These are phyloP conservation scores for Plectosphaerella cucumerina DNA, from an alignment of 2,329 filamentous ascomycete genomes.

Conservation along the genomic window DNA sequence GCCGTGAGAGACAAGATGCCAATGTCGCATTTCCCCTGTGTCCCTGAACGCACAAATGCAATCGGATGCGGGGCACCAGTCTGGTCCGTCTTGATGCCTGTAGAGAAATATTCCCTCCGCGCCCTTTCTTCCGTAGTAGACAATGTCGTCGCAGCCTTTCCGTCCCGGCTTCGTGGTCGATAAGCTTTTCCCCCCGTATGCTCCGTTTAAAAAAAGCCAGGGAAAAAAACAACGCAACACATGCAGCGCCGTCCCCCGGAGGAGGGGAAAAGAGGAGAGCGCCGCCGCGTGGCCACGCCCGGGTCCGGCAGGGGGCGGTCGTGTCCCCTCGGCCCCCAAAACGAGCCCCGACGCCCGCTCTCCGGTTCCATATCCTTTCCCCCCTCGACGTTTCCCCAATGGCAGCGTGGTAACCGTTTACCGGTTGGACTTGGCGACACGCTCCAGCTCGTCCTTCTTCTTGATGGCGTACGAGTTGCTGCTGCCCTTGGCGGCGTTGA, in stretches of 20 bases:
- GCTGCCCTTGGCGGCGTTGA: slow-evolving; percentile 99
- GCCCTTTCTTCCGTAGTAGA: slow-evolving; percentile 3
- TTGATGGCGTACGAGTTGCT: slow-evolving; percentile 99
- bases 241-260: not conserved
- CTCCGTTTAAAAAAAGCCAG: slow-evolving; percentile 1
- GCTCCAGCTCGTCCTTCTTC: slow-evolving; percentile 99
- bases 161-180: not conserved
- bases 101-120: slow-evolving; percentile 2
- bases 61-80: slow-evolving; percentile 10
- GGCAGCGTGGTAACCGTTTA: slow-evolving; percentile 58
- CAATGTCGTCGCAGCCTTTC: slow-evolving; percentile 1
- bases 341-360: not conserved
- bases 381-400: slow-evolving; percentile 17
- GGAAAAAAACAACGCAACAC: not conserved
- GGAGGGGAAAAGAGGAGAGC: not conserved
- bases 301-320: not conserved
- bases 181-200: not conserved
- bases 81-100: slow-evolving; percentile 3
- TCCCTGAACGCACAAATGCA: slow-evolving; percentile 44
- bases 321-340: not conserved
- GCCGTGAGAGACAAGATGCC: slow-evolving; percentile 19
- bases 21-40: slow-evolving; percentile 36
- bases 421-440: slow-evolving; percentile 99
- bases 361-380: slow-evolving; percentile 13
- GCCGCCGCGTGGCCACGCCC: not conserved